Base-by-base conservation (phyloP, 1,139 yeast species). In the Geotrichum restrictum region DNA sequence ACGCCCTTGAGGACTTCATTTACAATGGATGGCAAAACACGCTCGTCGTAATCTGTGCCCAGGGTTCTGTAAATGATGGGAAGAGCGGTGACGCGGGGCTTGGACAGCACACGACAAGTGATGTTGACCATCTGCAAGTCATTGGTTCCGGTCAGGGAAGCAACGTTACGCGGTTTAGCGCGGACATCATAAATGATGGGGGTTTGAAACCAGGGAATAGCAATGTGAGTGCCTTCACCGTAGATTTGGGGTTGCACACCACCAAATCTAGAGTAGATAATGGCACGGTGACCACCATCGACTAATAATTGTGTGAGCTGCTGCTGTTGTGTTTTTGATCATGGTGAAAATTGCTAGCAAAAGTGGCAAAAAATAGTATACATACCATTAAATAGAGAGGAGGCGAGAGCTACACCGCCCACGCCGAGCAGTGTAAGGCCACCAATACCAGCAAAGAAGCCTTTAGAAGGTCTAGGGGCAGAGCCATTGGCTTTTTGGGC, bases 261-360 rank as follows among this genome's bases (percentile, higher is more conserved):
- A 49, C 82, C 79, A 44, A 89, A 55, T 68, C 99, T 83, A 34
- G 95, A 88, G 71, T 93, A 93, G 41, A 93, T 80, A 64, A 93
- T 89, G 29, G 97, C 99, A 69, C 99, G 80, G 72, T 93, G 98
- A 71, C 99, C 99, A 80, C 99, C 99, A 69, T 93, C 98, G 56
- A 93, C 98, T 53, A 29, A 18, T 34, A 27, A 24, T 31, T 32
- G 11, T 41, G 50, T 50, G 46, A 52, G 51, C n/a, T n/a, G n/a
- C n/a, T n/a, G n/a, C n/a, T n/a, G n/a, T n/a, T 22, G 11, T 8
- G 29, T 13, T 32, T 14, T 37, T 10, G 10, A 8, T n/a, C n/a
- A n/a, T 24, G 8, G 5, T 24, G 29, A 24, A 24, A 8, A 5
- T 34, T 7, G 42, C 21, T 11, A 19, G 32, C 18, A 22, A 4